A percentile compares a stretch with the other conserved stretches of the same genome.
These are phyloP conservation scores for Eruca vesicaria DNA, from an alignment of 441 rosid species.

Conservation along the genomic window DNA sequence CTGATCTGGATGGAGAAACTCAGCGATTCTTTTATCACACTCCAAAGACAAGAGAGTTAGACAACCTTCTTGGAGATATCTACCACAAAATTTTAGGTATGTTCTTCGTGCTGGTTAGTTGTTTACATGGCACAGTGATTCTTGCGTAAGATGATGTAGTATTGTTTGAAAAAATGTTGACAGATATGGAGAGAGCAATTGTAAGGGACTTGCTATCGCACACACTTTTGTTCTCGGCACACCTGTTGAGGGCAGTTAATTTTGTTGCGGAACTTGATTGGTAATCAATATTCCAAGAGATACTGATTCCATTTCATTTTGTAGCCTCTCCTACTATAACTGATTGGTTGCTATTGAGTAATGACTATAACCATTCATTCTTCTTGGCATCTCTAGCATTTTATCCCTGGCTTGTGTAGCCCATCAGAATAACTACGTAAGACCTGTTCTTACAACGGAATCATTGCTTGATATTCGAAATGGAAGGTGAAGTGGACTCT, in stretches of 20 bases:
- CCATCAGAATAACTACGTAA: conserved; percentile 82
- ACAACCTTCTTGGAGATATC: conserved; percentile 88
- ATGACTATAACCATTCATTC: conserved; percentile 1
- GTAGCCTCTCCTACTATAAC: background rate
- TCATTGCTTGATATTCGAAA: conserved; percentile 44
- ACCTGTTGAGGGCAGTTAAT: conserved; percentile 76
- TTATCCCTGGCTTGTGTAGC: conserved; percentile 87
- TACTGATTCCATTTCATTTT: background rate
- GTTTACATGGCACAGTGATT: conserved; percentile 6
- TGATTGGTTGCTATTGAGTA: conserved; percentile 10
- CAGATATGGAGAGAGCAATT: conserved; percentile 63
- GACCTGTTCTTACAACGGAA: conserved; percentile 47
- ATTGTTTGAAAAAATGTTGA: conserved; percentile 17
- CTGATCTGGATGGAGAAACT: conserved; percentile 57
- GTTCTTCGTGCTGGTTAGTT: conserved; percentile 17
- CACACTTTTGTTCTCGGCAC: conserved; percentile 63
- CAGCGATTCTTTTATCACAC: conserved; percentile 83
- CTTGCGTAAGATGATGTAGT: conserved; percentile 10
- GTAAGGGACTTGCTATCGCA: conserved; percentile 86
- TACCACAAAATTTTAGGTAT: conserved; percentile 92
- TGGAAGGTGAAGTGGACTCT: conserved; percentile 64
- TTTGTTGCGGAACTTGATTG: conserved; percentile 97
- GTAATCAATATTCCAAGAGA: conserved; percentile 42
- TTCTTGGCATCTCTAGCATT: conserved; percentile 50
- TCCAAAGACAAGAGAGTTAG: conserved; percentile 87